phyloP scores from a whole-genome alignment of 352 stramenopile genomes.

The Phytophthora pini region DNA sequence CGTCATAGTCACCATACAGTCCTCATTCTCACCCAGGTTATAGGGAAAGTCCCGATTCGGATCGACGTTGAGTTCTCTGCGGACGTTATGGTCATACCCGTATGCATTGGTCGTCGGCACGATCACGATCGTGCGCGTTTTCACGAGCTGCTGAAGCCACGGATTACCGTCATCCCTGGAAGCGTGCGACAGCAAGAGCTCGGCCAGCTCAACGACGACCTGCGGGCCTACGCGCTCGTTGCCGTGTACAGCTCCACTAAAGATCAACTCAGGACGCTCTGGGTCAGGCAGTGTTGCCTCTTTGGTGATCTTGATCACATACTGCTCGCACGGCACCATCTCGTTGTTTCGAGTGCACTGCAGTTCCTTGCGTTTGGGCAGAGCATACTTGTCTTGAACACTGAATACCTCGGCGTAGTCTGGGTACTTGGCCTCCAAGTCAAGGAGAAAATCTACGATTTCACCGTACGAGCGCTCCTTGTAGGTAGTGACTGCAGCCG shows the following conservation, averaged over 20 bases:
- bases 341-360: conserved; percentile 50
- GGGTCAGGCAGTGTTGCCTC: conserved; percentile 63
- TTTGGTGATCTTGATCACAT: conserved; percentile 88
- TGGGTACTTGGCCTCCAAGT: conserved; percentile 62
- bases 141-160: conserved; percentile 79
- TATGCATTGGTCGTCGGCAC: conserved; percentile 94
- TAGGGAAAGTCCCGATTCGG: conserved; percentile 98
- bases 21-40: conserved; percentile 56
- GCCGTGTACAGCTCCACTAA: conserved; percentile 94
- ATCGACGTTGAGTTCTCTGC: conserved; percentile 88
- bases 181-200: conserved; percentile 69
- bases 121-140: conserved; percentile 77
- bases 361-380: conserved; percentile 60
- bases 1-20: conserved; percentile 95
- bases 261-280: conserved; percentile 92
- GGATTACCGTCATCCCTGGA: conserved; percentile 45
- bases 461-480: conserved; percentile 74
- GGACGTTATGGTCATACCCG: conserved; percentile 86
- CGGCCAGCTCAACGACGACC: conserved; percentile 74
- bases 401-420: conserved; percentile 81
- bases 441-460: conserved; percentile 68
- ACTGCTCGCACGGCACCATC: conserved; percentile 69
- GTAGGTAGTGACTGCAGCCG: conserved; percentile 31
- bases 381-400: conserved; percentile 78
- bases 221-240: conserved; percentile 94